These are phyloP conservation scores for Claviceps digitariae DNA, from an alignment of 2,329 filamentous ascomycete genomes.

Conservation along the genomic window DNA sequence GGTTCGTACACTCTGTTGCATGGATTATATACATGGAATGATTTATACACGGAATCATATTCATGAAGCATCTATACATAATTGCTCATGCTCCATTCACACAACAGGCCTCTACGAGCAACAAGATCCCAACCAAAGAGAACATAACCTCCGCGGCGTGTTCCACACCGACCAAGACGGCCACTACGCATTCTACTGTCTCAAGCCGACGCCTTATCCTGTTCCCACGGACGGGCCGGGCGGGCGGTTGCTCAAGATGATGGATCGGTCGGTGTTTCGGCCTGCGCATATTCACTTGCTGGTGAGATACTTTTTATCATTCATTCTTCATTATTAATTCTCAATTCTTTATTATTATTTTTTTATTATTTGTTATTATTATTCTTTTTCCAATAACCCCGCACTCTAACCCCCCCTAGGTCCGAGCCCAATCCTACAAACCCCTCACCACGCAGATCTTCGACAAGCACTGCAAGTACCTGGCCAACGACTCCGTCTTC, in stretches of 20 bases:
- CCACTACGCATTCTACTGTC: conserved; percentile 46
- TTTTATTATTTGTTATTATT: neutral
- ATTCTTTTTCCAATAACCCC: neutral
- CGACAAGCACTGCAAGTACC: conserved; percentile 49
- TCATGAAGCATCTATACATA: no score
- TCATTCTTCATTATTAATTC: neutral
- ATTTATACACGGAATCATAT: no score
- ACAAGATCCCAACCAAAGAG: conserved; percentile 55
- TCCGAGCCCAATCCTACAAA: conserved; percentile 44
- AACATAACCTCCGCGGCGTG: conserved; percentile 61
- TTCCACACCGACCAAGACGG: conserved; percentile 56
- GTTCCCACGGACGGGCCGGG: conserved; percentile 38
- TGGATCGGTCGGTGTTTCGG: conserved; percentile 42
- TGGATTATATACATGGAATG: no score
- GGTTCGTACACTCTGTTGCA: no score
- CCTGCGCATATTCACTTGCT: conserved; percentile 50
- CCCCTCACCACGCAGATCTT: conserved; percentile 64
- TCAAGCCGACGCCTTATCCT: conserved; percentile 45
- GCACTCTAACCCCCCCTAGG: conserved; percentile 9
- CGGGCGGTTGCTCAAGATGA: conserved; percentile 34
- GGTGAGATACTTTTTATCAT: conserved; percentile 18
- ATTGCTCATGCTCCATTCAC: no score
- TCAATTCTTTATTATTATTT: neutral
- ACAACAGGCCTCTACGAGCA: conserved; percentile 52
- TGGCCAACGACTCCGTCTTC: conserved; percentile 39